Evolutionary conservation across 345 rosid species (phyloP).

Genomic region (Melaleuca quinquenervia): DNA sequence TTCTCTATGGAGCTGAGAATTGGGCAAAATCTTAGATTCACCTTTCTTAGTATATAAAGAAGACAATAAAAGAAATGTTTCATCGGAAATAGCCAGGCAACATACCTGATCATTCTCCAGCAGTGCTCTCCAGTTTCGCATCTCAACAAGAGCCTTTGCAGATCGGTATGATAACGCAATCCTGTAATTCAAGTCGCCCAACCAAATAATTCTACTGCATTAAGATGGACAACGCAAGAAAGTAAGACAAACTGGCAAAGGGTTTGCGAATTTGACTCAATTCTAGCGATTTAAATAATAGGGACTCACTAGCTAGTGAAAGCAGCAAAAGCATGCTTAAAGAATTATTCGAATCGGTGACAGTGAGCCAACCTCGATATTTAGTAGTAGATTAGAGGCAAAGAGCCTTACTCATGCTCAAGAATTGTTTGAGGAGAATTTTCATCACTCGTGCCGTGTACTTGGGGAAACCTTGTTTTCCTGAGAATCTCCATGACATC

Average conservation of each 20-base stretch:
- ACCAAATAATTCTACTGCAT: slow-evolving; percentile 86
- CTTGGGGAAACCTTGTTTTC: slow-evolving; percentile 91
- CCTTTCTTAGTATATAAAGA: background rate
- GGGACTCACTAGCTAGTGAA: background rate
- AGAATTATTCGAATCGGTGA: background rate
- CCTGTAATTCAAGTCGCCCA: slow-evolving; percentile 95
- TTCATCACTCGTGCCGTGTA: slow-evolving; percentile 46
- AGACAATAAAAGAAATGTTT: background rate
- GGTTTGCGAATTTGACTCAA: background rate
- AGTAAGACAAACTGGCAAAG: background rate
- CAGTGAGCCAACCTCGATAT: background rate
- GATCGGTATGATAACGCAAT: slow-evolving; percentile 78
- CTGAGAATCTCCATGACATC: slow-evolving; percentile 94
- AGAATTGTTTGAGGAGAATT: slow-evolving; percentile 80
- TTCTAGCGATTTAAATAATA: background rate
- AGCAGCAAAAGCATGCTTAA: background rate
- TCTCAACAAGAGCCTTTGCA: slow-evolving; percentile 95
- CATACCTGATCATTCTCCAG: slow-evolving; percentile 91
- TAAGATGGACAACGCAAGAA: background rate
- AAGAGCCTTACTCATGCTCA: slow-evolving; percentile 62
- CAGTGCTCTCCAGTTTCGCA: slow-evolving; percentile 88
- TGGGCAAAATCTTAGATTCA: slow-evolving; percentile 1
- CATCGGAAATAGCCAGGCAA: background rate
- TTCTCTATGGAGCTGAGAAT: slow-evolving; percentile 62
- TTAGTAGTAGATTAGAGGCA: background rate